A percentile compares a stretch with the other conserved stretches of the same genome.
These are phyloP conservation scores for Chaetomiaceae sp. DNA, from an alignment of 2,329 filamentous ascomycete genomes.

Conservation along the genomic window DNA sequence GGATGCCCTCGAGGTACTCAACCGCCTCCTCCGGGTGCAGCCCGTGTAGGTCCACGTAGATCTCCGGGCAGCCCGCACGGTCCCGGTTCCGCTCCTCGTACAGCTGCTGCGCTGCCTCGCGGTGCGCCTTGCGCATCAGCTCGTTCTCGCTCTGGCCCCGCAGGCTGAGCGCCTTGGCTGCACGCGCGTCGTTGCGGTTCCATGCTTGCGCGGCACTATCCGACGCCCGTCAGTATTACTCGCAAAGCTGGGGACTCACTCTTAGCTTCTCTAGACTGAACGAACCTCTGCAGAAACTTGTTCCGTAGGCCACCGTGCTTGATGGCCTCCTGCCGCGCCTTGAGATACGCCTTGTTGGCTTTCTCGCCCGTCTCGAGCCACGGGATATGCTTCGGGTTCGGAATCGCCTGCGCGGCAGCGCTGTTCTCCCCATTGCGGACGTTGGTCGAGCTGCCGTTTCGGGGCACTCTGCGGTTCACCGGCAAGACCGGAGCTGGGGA, in stretches of 20 bases:
- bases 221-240: constrained; percentile 10
- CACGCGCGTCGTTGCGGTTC: constrained; percentile 95
- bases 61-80: constrained; percentile 54
- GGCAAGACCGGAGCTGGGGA: constrained; percentile 63
- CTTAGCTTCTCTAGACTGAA: not conserved
- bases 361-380: constrained; percentile 92
- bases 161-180: constrained; percentile 88
- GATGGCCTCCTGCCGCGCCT: constrained; percentile 90
- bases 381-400: constrained; percentile 83
- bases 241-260: not conserved
- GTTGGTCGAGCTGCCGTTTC: constrained; percentile 60
- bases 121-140: constrained; percentile 92
- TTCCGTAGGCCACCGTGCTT: constrained; percentile 95
- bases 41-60: constrained; percentile 95
- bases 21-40: constrained; percentile 97
- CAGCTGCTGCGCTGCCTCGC: constrained; percentile 83
- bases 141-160: constrained; percentile 96
- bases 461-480: constrained; percentile 53
- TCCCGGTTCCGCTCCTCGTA: constrained; percentile 91
- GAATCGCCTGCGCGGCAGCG: constrained; percentile 73
- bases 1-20: constrained; percentile 81
- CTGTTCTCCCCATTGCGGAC: constrained; percentile 69
- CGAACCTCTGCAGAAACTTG: constrained; percentile 90
- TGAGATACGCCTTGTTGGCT: constrained; percentile 90
- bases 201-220: constrained; percentile 91